These are phyloP conservation scores for Larix kaempferi DNA, from an alignment of 75 land plant genomes.

Conservation along the genomic window DNA sequence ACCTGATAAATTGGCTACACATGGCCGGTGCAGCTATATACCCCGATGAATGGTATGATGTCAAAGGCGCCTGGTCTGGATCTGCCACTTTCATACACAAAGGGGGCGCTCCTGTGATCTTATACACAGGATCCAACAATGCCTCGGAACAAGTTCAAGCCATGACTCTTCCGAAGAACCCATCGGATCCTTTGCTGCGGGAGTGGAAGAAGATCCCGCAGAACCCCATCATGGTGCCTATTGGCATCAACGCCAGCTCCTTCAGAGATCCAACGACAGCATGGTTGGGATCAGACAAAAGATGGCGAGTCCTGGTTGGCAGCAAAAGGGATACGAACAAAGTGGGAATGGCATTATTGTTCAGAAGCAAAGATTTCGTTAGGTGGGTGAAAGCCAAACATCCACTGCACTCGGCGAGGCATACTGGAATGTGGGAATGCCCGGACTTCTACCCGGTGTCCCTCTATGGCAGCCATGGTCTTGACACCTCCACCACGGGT, in stretches of 20 bases:
- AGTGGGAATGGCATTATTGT: slow-evolving; percentile 30
- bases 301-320: slow-evolving; percentile 34
- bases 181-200: slow-evolving; percentile 29
- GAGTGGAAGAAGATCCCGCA: slow-evolving; percentile 31
- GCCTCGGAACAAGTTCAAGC: slow-evolving; percentile 19
- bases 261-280: slow-evolving; percentile 52
- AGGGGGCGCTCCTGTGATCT: slow-evolving; percentile 36
- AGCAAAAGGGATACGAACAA: slow-evolving; percentile 10
- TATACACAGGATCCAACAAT: slow-evolving; percentile 42
- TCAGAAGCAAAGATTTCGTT: slow-evolving; percentile 47
- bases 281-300: slow-evolving; percentile 30
- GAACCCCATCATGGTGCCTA: slow-evolving; percentile 33
- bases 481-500: slow-evolving; percentile 37
- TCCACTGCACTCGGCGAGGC: slow-evolving; percentile 28
- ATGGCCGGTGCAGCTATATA: slow-evolving; percentile 28
- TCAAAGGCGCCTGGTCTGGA: slow-evolving; percentile 74
- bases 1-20: slow-evolving; percentile 35
- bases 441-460: slow-evolving; percentile 74
- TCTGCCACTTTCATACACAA: slow-evolving; percentile 53
- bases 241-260: slow-evolving; percentile 10
- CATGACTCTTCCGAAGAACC: slow-evolving; percentile 32
- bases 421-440: slow-evolving; percentile 82
- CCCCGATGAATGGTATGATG: slow-evolving; percentile 33
- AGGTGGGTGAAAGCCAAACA: slow-evolving; percentile 32
- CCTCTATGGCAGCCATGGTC: slow-evolving; percentile 12